Percentiles rank a stretch among this genome's conserved stretches.
Evolutionary conservation across 83 land plant species (phyloP).

Genomic region (Thuja plicata): DNA sequence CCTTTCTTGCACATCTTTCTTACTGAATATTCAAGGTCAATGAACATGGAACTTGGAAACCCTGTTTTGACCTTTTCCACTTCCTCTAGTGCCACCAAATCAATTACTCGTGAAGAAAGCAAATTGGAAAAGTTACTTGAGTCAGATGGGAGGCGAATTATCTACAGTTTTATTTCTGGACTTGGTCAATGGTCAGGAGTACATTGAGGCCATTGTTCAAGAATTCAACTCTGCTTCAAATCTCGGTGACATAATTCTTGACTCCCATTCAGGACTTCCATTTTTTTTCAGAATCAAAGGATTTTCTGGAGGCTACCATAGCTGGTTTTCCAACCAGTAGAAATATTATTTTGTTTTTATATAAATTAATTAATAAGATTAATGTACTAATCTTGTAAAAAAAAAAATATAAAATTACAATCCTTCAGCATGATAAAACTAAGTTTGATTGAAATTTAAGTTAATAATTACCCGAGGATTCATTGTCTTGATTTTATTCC

Average conservation of each 20-base stretch:
- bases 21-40: conserved; percentile 1
- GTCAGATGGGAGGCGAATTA: conserved; percentile 16
- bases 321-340: conserved; percentile 7
- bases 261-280: neutral
- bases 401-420: too few relatives aligned
- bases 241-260: neutral
- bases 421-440: too few relatives aligned
- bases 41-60: neutral
- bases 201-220: neutral
- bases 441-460: too few relatives aligned
- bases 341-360: neutral
- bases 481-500: too few relatives aligned
- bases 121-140: neutral
- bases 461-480: too few relatives aligned
- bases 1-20: neutral
- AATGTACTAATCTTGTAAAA: too few relatives aligned
- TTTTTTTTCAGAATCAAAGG: neutral
- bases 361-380: too few relatives aligned
- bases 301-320: too few relatives aligned
- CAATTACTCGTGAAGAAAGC: neutral
- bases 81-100: neutral
- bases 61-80: conserved; percentile 1
- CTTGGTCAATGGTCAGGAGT: neutral
- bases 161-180: conserved; percentile 1
- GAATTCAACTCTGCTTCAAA: neutral